Base-by-base conservation (phyloP, 352 stramenopile genomes). In the Blastocystis sp. region DNA sequence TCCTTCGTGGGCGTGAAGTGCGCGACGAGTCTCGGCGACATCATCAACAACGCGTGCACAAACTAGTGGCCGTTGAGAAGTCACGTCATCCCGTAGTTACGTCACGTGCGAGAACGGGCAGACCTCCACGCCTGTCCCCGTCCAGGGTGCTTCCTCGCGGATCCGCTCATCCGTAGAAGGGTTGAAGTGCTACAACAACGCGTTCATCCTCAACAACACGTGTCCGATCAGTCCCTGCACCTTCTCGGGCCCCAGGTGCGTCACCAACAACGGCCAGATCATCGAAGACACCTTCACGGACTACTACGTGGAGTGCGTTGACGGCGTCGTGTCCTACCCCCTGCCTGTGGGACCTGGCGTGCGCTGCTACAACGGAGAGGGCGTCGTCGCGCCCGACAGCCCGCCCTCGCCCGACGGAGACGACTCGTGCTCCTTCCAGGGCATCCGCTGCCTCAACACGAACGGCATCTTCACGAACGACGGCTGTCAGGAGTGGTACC, bases 381-480 rank as follows among this genome's bases (percentile, higher is more conserved):
- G 66, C 33, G 50, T 89, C 3, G 26, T 89, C 24, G 51, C 66
- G 12, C 63, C 62, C 21, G 50, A 89, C 26, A 50, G 29, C n/a
- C 79, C 79, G n/a, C 74, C 74, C 29, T 29, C 74, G 41, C 63
- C 62, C 26, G 74, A 82, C 37, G 66, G 66, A 19, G 79, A 79
- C 45, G 79, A 89, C 35, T 59, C 51, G 31, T 89, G 79, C 29
- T 33, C 62, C n/a, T 89, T 89, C 55, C 26, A 77, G 19, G 79
- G 79, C 3, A 89, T 89, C 41, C 63, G 66, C 45, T 89, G 79
- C 37, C 39, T 89, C 50, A 60, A 89, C 45, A 62, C 41, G 21
- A 77, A 77, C 55, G 66, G 66, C 13, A 62, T 89, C 13, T 89
- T 79, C 66, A 79, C 41, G n/a, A 89, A 77, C 37, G 79, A 89